These are phyloP conservation scores for Primulina huaijiensis DNA, from an alignment of 257 asterid genomes.

Conservation along the genomic window DNA sequence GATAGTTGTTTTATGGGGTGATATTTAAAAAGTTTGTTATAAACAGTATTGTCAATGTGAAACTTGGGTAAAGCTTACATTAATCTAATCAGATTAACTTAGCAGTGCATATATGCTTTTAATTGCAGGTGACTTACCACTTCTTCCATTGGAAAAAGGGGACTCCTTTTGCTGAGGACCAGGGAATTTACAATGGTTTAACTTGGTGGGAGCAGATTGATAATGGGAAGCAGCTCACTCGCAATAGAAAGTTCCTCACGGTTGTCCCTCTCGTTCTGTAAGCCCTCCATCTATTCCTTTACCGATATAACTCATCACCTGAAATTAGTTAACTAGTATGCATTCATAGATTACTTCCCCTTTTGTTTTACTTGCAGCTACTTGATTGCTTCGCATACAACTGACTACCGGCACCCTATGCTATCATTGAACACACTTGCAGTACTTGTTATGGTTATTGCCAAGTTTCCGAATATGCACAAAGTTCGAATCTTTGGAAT, in stretches of 20 bases:
- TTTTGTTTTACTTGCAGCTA: conserved; percentile 35
- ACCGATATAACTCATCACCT: not conserved
- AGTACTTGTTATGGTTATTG: conserved; percentile 50
- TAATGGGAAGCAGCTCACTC: conserved; percentile 61
- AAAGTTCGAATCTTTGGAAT: conserved; percentile 64
- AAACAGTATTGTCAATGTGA: not conserved
- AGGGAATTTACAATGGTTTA: conserved; percentile 58
- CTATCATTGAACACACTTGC: conserved; percentile 53
- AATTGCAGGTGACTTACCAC: conserved; percentile 51
- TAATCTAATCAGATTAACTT: conserved; percentile 13
- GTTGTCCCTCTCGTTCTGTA: conserved; percentile 67
- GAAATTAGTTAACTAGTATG: not conserved
- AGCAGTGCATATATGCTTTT: not conserved
- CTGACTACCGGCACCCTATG: conserved; percentile 61
- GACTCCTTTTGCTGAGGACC: conserved; percentile 70
- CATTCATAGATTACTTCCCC: not conserved
- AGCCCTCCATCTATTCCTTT: conserved; percentile 25
- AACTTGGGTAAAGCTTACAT: not conserved
- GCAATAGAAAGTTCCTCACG: conserved; percentile 59
- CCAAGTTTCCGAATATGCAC: conserved; percentile 68
- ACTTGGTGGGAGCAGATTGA: conserved; percentile 79
- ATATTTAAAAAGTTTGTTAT: not conserved
- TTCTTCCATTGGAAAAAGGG: conserved; percentile 72
- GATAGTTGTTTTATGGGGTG: not conserved
- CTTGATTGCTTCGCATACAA: conserved; percentile 60